A percentile compares a stretch with the other conserved stretches of the same genome.
phyloP scores from a whole-genome alignment of 108 stramenopile species.

The Schizochytrium sp. region DNA sequence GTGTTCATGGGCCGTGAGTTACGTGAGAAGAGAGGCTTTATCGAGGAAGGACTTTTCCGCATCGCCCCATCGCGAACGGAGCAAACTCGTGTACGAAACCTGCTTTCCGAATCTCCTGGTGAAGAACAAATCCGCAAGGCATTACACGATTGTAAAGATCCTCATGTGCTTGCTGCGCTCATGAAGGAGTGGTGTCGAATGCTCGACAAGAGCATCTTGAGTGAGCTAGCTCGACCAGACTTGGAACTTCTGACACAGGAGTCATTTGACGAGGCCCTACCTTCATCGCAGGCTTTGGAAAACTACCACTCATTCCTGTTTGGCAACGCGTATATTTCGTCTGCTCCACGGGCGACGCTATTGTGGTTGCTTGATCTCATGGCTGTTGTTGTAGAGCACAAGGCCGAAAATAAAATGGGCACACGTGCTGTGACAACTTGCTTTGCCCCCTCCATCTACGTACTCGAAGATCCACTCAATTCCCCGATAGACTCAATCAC shows the following conservation, averaged over 20 bases:
- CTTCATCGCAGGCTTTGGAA: not conserved
- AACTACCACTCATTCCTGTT: slow-evolving; percentile 18
- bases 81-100: not conserved
- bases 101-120: not conserved
- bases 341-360: not conserved
- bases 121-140: not conserved
- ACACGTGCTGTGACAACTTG: slow-evolving; percentile 12
- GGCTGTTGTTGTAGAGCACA: not conserved
- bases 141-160: not conserved
- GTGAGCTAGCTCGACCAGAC: not conserved
- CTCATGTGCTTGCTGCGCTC: slow-evolving; percentile 50
- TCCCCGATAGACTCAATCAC: not conserved
- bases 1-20: slow-evolving; percentile 45
- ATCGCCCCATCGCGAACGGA: slow-evolving; percentile 52
- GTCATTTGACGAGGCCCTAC: slow-evolving; percentile 22
- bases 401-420: not conserved
- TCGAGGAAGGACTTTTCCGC: slow-evolving; percentile 42
- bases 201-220: slow-evolving; percentile 17
- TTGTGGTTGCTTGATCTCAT: slow-evolving; percentile 53
- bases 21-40: not conserved
- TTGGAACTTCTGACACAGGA: slow-evolving; percentile 28
- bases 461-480: not conserved
- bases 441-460: slow-evolving; percentile 4
- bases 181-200: slow-evolving; percentile 61
- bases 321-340: not conserved